Evolutionary conservation across 2,329 filamentous ascomycete species (phyloP).

Genomic region (Aspergillus persii): DNA sequence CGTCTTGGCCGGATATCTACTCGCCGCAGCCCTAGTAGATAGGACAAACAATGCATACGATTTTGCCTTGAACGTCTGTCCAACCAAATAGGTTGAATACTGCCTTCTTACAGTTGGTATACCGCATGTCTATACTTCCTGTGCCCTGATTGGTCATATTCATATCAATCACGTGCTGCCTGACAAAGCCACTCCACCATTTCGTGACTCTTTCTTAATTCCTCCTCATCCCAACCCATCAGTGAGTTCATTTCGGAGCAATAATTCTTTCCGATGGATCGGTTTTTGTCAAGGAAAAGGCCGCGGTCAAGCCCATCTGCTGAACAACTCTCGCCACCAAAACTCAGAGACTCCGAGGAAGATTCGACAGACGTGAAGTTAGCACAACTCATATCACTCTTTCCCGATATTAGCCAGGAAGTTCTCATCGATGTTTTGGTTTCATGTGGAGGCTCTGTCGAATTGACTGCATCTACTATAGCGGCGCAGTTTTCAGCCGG

Average conservation of each 20-base stretch:
- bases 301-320: slow-evolving; percentile 20
- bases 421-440: slow-evolving; percentile 75
- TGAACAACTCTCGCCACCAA: background rate
- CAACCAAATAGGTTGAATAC: too few relatives aligned
- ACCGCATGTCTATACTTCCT: background rate
- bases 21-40: too few relatives aligned
- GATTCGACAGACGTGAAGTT: slow-evolving; percentile 89
- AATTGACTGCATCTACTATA: slow-evolving; percentile 61
- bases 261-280: slow-evolving; percentile 37
- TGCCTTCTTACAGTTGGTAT: too few relatives aligned
- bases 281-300: slow-evolving; percentile 39
- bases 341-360: slow-evolving; percentile 48
- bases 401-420: slow-evolving; percentile 63
- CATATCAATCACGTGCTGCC: slow-evolving; percentile 26
- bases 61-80: too few relatives aligned
- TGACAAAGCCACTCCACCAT: background rate
- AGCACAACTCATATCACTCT: slow-evolving; percentile 75
- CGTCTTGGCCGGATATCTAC: too few relatives aligned
- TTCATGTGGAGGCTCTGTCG: slow-evolving; percentile 72
- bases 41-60: too few relatives aligned
- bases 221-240: background rate
- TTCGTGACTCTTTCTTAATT: background rate
- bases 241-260: slow-evolving; percentile 22
- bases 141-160: slow-evolving; percentile 29
- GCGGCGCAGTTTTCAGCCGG: slow-evolving; percentile 18